These are phyloP conservation scores for Eucalyptus sideroxylon DNA, from an alignment of 345 rosid genomes.

Conservation along the genomic window DNA sequence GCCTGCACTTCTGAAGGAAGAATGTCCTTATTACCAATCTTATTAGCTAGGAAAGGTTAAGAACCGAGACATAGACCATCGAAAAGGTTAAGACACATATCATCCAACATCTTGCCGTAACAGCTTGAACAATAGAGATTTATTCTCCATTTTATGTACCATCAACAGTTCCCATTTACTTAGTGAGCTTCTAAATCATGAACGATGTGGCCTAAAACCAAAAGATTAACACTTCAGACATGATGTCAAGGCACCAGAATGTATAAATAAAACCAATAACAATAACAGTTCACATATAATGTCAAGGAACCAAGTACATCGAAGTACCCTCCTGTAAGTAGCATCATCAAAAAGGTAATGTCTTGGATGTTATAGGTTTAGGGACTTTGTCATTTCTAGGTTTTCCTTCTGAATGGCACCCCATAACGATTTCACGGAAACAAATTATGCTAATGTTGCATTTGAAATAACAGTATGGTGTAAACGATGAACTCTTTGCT, in stretches of 20 bases:
- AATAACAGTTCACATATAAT: background rate
- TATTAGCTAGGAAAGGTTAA: background rate
- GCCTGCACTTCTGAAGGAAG: slow-evolving; percentile 20
- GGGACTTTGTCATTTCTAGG: background rate
- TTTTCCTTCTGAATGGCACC: background rate
- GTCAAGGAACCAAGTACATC: background rate
- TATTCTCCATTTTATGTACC: background rate
- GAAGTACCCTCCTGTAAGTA: background rate
- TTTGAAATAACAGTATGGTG: background rate
- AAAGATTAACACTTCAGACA: background rate
- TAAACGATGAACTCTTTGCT: background rate
- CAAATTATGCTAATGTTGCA: background rate
- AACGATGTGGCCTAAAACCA: background rate
- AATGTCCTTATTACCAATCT: slow-evolving; percentile 5
- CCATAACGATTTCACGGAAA: background rate
- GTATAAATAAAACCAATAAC: background rate
- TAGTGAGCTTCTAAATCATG: background rate
- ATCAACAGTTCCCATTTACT: background rate
- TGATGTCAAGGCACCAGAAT: background rate
- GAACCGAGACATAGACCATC: background rate
- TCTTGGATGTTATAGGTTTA: background rate
- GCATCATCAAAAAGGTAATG: background rate
- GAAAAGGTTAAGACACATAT: background rate
- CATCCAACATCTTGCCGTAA: background rate
- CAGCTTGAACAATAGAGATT: background rate